Percentiles rank a stretch among this genome's conserved stretches.
Conservation (phyloP, 352 stramenopile species). For the Lagenidium giganteum region DNA sequence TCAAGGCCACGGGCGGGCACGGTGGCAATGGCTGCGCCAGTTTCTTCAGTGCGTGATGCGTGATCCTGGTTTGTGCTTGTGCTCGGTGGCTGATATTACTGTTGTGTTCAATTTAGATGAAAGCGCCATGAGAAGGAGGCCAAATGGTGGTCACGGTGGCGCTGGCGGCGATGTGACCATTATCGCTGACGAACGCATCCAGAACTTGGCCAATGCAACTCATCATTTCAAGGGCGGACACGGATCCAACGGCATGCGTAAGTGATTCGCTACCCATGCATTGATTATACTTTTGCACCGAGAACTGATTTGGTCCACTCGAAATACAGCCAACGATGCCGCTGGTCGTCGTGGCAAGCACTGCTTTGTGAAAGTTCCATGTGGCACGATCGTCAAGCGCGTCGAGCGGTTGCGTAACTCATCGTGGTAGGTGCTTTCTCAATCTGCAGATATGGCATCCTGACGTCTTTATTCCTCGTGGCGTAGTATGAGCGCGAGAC, state of each 20-base stretch:
- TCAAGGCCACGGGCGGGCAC: slow-evolving; percentile 84
- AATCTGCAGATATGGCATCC: no score
- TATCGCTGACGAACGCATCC: slow-evolving; percentile 59
- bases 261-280: slow-evolving; percentile 11
- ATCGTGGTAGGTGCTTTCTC: no score
- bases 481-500: slow-evolving; percentile 66
- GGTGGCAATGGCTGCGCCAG: slow-evolving; percentile 86
- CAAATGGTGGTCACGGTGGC: slow-evolving; percentile 81
- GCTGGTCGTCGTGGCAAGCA: slow-evolving; percentile 77
- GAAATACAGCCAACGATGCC: slow-evolving; percentile 59
- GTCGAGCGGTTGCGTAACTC: slow-evolving; percentile 55
- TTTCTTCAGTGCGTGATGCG: slow-evolving; percentile 55
- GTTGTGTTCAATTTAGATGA: slow-evolving; percentile 20
- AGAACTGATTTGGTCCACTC: not conserved
- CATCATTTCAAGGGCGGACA: slow-evolving; percentile 81
- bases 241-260: slow-evolving; percentile 83
- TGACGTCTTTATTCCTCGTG: not conserved
- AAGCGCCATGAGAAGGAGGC: slow-evolving; percentile 66
- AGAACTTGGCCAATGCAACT: slow-evolving; percentile 80
- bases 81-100: not conserved
- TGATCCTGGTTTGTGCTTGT: not conserved
- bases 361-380: slow-evolving; percentile 76
- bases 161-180: slow-evolving; percentile 80
- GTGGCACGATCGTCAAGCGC: slow-evolving; percentile 84
- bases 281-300: not conserved